Evolutionary conservation across 2,329 filamentous ascomycete genomes (phyloP).

Genomic region (Calonectria crousiana): DNA sequence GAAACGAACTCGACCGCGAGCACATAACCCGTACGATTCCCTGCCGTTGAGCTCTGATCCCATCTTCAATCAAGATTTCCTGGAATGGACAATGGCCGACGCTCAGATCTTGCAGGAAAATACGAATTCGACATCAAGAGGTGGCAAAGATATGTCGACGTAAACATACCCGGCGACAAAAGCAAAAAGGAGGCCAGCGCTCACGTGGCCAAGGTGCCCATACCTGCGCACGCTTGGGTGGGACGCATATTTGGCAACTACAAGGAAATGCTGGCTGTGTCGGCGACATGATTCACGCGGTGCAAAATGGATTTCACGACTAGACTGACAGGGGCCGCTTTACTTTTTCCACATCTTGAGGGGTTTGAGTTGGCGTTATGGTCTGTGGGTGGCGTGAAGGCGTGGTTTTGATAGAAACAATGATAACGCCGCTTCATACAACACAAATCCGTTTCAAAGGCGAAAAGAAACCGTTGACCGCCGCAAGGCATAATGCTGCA

Average conservation of each 20-base stretch:
- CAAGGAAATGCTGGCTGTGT: background rate
- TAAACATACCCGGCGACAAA: background rate
- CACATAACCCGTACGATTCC: background rate
- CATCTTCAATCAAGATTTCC: background rate
- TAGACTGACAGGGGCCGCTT: background rate
- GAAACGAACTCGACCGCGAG: background rate
- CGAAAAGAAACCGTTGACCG: background rate
- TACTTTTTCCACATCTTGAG: background rate
- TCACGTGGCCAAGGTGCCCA: background rate
- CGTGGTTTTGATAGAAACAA: background rate
- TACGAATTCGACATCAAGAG: background rate
- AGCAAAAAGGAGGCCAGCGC: background rate
- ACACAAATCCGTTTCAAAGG: background rate
- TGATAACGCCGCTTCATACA: background rate
- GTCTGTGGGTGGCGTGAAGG: background rate
- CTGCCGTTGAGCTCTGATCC: background rate
- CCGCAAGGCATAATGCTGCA: background rate
- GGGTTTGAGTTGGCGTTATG: background rate
- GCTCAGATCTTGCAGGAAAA: background rate
- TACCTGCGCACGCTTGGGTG: background rate
- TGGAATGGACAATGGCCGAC: background rate
- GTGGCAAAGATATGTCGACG: conserved; percentile 3
- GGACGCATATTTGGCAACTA: background rate
- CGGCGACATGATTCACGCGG: background rate
- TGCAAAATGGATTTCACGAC: background rate